A percentile compares a stretch with the other conserved stretches of the same genome.
These are phyloP conservation scores for Talaromyces wortmannii DNA, from an alignment of 495 filamentous ascomycete species.

Conservation along the genomic window DNA sequence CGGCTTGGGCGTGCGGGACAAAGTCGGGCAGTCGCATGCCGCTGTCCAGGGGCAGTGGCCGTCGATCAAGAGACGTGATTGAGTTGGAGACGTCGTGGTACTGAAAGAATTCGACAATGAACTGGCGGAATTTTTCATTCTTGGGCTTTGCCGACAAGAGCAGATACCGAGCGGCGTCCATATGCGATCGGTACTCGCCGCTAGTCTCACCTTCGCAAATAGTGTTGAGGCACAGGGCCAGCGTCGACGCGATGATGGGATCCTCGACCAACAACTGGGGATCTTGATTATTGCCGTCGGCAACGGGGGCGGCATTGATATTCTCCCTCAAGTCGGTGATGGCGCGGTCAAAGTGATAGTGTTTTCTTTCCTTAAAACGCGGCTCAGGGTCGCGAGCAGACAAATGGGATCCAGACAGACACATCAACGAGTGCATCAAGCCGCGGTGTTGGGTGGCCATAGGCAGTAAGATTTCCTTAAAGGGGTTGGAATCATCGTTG, in stretches of 20 bases:
- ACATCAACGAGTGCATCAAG: slow-evolving; percentile 89
- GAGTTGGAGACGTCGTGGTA: slow-evolving; percentile 83
- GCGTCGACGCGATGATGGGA: slow-evolving; percentile 68
- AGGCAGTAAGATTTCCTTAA: slow-evolving; percentile 80
- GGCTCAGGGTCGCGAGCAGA: slow-evolving; percentile 41
- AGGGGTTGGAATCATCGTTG: slow-evolving; percentile 80
- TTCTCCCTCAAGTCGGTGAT: slow-evolving; percentile 39
- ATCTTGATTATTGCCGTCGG: slow-evolving; percentile 11
- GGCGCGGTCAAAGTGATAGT: slow-evolving; percentile 40
- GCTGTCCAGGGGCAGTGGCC: slow-evolving; percentile 46
- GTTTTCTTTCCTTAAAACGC: slow-evolving; percentile 36
- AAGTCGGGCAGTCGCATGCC: slow-evolving; percentile 61
- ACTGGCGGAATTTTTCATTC: slow-evolving; percentile 63
- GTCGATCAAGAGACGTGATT: slow-evolving; percentile 60
- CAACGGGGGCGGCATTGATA: slow-evolving; percentile 25
- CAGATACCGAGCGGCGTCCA: slow-evolving; percentile 67
- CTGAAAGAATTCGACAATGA: slow-evolving; percentile 89
- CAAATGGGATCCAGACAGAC: slow-evolving; percentile 77
- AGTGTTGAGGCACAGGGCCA: slow-evolving; percentile 75
- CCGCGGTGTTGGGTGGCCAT: slow-evolving; percentile 79
- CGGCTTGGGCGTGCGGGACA: slow-evolving; percentile 67
- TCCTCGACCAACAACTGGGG: slow-evolving; percentile 39
- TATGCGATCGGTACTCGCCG: slow-evolving; percentile 76
- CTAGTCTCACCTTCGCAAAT: slow-evolving; percentile 70
- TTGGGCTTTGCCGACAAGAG: slow-evolving; percentile 51